These are phyloP conservation scores for Psilocybe azurescens DNA, from an alignment of 768 basidiomycete species.

Conservation along the genomic window DNA sequence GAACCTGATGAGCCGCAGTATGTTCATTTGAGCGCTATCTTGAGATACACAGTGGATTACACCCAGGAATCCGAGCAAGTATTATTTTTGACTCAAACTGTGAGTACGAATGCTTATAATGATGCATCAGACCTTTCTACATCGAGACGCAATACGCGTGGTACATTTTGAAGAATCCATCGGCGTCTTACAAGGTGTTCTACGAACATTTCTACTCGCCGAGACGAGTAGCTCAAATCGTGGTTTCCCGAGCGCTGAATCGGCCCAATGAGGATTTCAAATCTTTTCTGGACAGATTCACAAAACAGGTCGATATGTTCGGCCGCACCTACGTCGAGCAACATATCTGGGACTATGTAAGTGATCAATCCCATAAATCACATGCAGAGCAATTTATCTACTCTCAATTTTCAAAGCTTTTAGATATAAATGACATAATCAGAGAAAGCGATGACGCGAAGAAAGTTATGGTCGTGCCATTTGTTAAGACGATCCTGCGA, in stretches of 20 bases:
- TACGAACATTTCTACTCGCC: slow-evolving; percentile 57
- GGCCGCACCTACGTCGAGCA: slow-evolving; percentile 37
- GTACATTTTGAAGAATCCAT: slow-evolving; percentile 61
- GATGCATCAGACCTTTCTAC: slow-evolving; percentile 58
- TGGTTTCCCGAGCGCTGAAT: slow-evolving; percentile 41
- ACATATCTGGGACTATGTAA: slow-evolving; percentile 38
- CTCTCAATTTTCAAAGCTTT: slow-evolving; percentile 23
- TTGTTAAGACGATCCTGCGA: slow-evolving; percentile 32
- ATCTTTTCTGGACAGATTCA: slow-evolving; percentile 41
- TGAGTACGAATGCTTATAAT: slow-evolving; percentile 3
- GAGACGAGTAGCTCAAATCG: slow-evolving; percentile 54
- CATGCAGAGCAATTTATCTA: too few relatives aligned
- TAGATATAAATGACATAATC: slow-evolving; percentile 35
- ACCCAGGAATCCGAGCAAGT: slow-evolving; percentile 54
- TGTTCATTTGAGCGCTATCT: slow-evolving; percentile 52
- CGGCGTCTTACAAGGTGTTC: slow-evolving; percentile 44
- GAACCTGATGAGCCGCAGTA: slow-evolving; percentile 38
- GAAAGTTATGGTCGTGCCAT: slow-evolving; percentile 26
- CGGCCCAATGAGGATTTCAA: slow-evolving; percentile 34
- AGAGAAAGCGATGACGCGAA: slow-evolving; percentile 25
- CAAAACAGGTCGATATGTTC: slow-evolving; percentile 38
- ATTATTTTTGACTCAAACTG: slow-evolving; percentile 4
- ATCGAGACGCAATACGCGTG: slow-evolving; percentile 69
- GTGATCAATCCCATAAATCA: slow-evolving; percentile 5
- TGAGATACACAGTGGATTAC: slow-evolving; percentile 57